Percentiles rank a stretch among this genome's conserved stretches.
phyloP scores from a whole-genome alignment of 176 grass and related monocot genomes.

The Phragmites australis region DNA sequence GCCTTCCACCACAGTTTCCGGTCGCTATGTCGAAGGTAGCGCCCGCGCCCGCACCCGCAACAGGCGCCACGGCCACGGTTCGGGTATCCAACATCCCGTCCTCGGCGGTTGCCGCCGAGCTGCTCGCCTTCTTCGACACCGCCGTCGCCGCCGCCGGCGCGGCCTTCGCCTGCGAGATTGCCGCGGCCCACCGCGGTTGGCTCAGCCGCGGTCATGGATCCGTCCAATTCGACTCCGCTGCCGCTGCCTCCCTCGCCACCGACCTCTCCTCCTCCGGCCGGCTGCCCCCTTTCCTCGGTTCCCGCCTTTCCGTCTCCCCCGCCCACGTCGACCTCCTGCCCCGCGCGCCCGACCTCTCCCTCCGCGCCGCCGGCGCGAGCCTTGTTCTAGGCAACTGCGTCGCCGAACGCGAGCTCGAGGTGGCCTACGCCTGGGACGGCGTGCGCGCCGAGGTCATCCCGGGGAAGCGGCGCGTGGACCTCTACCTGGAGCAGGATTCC shows the following conservation, averaged over 20 bases:
- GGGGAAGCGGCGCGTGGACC: conserved; percentile 60
- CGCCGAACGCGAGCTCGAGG: conserved; percentile 46
- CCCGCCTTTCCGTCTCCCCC: conserved; percentile 50
- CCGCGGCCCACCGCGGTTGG: conserved; percentile 62
- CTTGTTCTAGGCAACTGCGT: conserved; percentile 45
- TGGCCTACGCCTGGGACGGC: conserved; percentile 55
- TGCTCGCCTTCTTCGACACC: conserved; percentile 70
- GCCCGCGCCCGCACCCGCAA: conserved; percentile 1
- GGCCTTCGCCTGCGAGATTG: conserved; percentile 76
- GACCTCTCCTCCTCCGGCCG: conserved; percentile 48
- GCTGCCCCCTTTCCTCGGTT: conserved; percentile 64
- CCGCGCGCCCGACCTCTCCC: conserved; percentile 53
- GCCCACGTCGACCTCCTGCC: conserved; percentile 61
- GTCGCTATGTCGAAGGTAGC: conserved; percentile 18
- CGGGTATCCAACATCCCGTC: conserved; percentile 64
- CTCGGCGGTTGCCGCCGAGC: conserved; percentile 62
- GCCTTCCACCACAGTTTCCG: neutral
- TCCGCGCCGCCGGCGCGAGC: conserved; percentile 28
- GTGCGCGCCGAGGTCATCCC: conserved; percentile 82
- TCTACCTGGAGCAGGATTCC: conserved; percentile 62
- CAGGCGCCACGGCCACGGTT: conserved; percentile 47
- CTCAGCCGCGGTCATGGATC: conserved; percentile 56
- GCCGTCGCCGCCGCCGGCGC: conserved; percentile 49
- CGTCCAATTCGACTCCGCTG: conserved; percentile 69
- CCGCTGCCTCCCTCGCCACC: conserved; percentile 44